A percentile compares a stretch with the other conserved stretches of the same genome.
These are phyloP conservation scores for Peronospora tabacina DNA, from an alignment of 352 stramenopile species.

Conservation along the genomic window DNA sequence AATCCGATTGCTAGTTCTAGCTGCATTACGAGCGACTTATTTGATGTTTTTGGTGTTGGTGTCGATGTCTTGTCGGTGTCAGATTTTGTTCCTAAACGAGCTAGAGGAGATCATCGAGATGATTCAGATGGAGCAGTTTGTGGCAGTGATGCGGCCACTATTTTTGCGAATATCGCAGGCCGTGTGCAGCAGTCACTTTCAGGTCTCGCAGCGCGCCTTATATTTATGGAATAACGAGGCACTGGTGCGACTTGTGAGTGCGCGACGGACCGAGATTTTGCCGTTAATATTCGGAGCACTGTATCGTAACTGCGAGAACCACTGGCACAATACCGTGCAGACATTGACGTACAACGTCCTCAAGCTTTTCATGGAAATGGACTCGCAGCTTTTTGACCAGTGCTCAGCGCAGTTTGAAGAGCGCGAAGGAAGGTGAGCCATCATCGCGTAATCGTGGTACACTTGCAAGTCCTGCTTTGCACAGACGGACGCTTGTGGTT, in stretches of 20 bases:
- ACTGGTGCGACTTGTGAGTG: conserved; percentile 92
- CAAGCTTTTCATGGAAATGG: conserved; percentile 82
- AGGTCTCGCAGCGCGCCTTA: conserved; percentile 93
- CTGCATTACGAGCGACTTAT: conserved; percentile 1
- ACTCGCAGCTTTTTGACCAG: conserved; percentile 83
- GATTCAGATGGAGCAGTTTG: conserved; percentile 79
- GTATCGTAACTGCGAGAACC: conserved; percentile 83
- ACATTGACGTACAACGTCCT: conserved; percentile 81
- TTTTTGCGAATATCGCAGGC: conserved; percentile 78
- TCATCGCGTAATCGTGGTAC: conserved; percentile 3
- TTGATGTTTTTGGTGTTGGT: conserved; percentile 10
- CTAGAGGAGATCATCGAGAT: conserved; percentile 98
- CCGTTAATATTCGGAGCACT: conserved; percentile 93
- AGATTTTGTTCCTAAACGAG: conserved; percentile 96
- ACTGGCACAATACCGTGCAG: conserved; percentile 94
- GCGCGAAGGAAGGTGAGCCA: conserved; percentile 43
- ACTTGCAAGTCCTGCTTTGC: conserved; percentile 8
- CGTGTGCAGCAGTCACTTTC: conserved; percentile 93
- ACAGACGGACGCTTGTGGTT: conserved; percentile 7
- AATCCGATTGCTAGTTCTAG: background rate
- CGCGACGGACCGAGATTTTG: conserved; percentile 88
- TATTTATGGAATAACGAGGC: conserved; percentile 99
- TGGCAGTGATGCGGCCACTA: conserved; percentile 56
- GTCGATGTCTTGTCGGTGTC: conserved; percentile 51
- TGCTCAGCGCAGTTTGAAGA: conserved; percentile 56